phyloP scores from a whole-genome alignment of 2,329 filamentous ascomycete genomes.

The Ascosphaera aggregata region DNA sequence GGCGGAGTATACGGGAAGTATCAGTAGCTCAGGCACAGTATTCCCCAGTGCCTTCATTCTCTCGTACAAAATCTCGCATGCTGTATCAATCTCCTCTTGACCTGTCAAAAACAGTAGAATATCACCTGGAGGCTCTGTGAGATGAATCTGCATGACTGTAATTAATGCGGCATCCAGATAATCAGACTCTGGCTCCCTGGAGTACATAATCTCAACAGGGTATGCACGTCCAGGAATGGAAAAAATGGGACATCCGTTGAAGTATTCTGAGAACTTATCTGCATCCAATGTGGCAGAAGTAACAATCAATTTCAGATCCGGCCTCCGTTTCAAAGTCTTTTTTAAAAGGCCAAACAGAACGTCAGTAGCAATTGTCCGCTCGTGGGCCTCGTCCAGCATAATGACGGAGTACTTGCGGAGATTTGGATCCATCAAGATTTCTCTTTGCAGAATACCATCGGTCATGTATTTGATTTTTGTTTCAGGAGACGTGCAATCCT shows the following conservation, averaged over 20 bases:
- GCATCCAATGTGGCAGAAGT: slow-evolving; percentile 98
- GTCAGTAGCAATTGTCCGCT: slow-evolving; percentile 87
- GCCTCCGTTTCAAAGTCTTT: slow-evolving; percentile 71
- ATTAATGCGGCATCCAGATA: slow-evolving; percentile 96
- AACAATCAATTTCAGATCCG: slow-evolving; percentile 88
- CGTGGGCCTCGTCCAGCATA: slow-evolving; percentile 99
- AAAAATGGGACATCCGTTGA: slow-evolving; percentile 87
- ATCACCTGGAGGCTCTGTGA: slow-evolving; percentile 78
- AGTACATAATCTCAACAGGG: slow-evolving; percentile 90
- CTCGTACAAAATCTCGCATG: slow-evolving; percentile 78
- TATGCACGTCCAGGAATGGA: slow-evolving; percentile 92
- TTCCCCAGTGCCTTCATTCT: slow-evolving; percentile 90
- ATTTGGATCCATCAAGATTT: slow-evolving; percentile 79
- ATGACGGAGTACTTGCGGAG: slow-evolving; percentile 93
- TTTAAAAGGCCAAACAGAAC: slow-evolving; percentile 96
- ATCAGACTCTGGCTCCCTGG: slow-evolving; percentile 83
- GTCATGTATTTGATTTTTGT: slow-evolving; percentile 99
- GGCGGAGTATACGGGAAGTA: slow-evolving; percentile 88
- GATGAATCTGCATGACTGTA: slow-evolving; percentile 84
- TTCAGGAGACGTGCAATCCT: slow-evolving; percentile 90
- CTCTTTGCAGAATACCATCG: slow-evolving; percentile 79
- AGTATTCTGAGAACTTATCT: slow-evolving; percentile 88
- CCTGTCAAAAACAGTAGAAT: slow-evolving; percentile 94
- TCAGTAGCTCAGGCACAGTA: slow-evolving; percentile 72
- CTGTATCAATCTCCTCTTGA: slow-evolving; percentile 92